Conservation (phyloP, 1,284 basidiomycete species). For the Sporisorium iseilematis-ciliati region DNA sequence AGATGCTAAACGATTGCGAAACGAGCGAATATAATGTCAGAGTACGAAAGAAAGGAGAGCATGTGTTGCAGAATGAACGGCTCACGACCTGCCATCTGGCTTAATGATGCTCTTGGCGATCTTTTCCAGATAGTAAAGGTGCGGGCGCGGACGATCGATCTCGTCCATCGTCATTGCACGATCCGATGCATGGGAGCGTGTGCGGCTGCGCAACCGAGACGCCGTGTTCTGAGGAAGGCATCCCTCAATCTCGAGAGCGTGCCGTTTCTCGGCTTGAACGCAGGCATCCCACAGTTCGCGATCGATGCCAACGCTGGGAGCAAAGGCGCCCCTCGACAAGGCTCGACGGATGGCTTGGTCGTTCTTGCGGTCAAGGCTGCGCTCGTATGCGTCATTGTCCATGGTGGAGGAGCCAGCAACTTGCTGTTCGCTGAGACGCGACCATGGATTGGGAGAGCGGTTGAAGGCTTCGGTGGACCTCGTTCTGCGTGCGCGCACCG, state of each 20-base stretch:
- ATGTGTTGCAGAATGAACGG: neutral
- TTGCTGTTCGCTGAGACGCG: conserved; percentile 15
- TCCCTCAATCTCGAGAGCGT: conserved; percentile 41
- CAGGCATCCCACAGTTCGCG: conserved; percentile 46
- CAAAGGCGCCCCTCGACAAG: conserved; percentile 17
- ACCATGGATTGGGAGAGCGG: conserved; percentile 24
- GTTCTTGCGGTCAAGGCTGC: conserved; percentile 25
- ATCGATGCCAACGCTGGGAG: conserved; percentile 40
- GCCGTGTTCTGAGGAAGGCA: conserved; percentile 18
- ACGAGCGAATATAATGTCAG: neutral
- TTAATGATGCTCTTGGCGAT: conserved; percentile 47
- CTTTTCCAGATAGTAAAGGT: conserved; percentile 43
- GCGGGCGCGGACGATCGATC: conserved; percentile 44
- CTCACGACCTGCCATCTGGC: conserved; percentile 18
- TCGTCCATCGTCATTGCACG: conserved; percentile 40
- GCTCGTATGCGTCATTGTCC: conserved; percentile 20
- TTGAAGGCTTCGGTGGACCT: conserved; percentile 34
- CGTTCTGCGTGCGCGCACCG: conserved; percentile 41
- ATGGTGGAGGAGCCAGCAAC: conserved; percentile 5
- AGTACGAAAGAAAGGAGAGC: neutral
- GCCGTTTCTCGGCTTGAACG: conserved; percentile 51
- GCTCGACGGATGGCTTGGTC: conserved; percentile 27
- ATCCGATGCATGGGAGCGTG: conserved; percentile 22
- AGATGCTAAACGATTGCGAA: conserved; percentile 9
- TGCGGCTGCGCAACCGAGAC: conserved; percentile 15